Conservation (phyloP, 345 rosid genomes). For the Ceriops tagal region DNA sequence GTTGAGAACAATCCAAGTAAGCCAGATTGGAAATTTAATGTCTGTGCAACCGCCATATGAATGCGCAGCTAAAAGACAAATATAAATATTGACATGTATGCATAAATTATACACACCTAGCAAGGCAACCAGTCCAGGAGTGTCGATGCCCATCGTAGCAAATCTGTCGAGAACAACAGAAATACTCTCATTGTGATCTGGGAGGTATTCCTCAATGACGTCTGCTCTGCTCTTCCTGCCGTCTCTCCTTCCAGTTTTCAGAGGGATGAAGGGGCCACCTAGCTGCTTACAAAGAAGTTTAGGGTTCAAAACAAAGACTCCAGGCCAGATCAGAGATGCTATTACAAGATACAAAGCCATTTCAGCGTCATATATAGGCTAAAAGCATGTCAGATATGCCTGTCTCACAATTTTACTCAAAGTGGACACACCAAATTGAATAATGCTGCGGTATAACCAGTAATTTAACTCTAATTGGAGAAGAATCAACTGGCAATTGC, state of each 20-base stretch:
- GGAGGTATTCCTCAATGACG: conserved; percentile 66
- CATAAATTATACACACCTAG: conserved; percentile 35
- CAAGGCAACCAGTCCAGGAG: conserved; percentile 77
- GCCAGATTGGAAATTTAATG: conserved; percentile 2
- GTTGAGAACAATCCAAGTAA: conserved; percentile 10
- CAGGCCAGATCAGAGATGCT: too few species aligned
- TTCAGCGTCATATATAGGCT: too few species aligned
- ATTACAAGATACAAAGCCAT: too few species aligned
- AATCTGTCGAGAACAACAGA: conserved; percentile 82
- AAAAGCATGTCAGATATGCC: not conserved
- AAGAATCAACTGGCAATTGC: too few species aligned
- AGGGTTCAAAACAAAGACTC: not conserved
- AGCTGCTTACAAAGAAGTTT: conserved; percentile 40
- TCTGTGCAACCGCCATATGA: too few species aligned
- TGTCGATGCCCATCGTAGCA: conserved; percentile 66
- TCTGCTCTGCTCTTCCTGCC: conserved; percentile 85
- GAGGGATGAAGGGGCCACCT: conserved; percentile 87
- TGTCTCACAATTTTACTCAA: not conserved
- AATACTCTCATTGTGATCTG: conserved; percentile 91
- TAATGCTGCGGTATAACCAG: not conserved
- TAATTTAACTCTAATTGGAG: not conserved
- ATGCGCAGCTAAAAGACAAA: not conserved
- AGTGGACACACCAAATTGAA: not conserved
- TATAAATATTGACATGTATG: not conserved
- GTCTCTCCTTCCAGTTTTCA: conserved; percentile 92